Base-by-base conservation (phyloP, 805 yeast species). In the Kurtzmaniella fragi region DNA sequence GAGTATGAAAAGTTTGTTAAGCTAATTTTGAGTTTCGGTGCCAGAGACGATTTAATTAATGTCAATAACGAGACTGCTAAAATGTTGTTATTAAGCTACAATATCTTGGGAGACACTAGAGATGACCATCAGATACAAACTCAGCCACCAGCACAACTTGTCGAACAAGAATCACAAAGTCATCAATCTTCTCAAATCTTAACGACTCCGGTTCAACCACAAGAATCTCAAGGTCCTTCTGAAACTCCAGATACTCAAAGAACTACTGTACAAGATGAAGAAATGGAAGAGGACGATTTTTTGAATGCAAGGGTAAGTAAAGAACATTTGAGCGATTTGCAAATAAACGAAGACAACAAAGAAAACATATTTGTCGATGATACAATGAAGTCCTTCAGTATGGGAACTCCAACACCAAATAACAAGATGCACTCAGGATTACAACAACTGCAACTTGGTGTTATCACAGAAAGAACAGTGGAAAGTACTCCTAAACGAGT, bases 21-120 rank as follows among this genome's bases (percentile, higher is more conserved):
- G 45, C 86, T 84, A 45, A 70, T 93, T 35, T 60, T 93, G 37
- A 90, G 86, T 45, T 84, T 86, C 40, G 96, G 97, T 28, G 97
- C 97, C 7, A 62, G 73, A 52, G 77, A 70, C 49, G 82, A 71
- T 59, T 53, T 68, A 37, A 52, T 54, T 33, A 68, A 73, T 57
- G 48, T 70, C 47, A 54, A 55, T 42, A 60, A 62, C 41, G 71
- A 77, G 62, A 64, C 75, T 43, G 57, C 71, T 42, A 58, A 73
- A 55, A 54, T 70, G 51, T 50, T 66, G 47, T 62, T 66, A 11
- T 70, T 56, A 28, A 70, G 61, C 44, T 69, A 56, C 53, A 77
- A 52, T 26, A 46, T 65, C 13, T 49, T 53, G 30, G 31, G 36
- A 10, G 26, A 34, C 11, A 31, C 34, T 25, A 31, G 34, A 23